A percentile compares a stretch with the other conserved stretches of the same genome.
Conservation (phyloP, 2,329 filamentous ascomycete genomes). For the Hawksworthiomyces lignivorus region DNA sequence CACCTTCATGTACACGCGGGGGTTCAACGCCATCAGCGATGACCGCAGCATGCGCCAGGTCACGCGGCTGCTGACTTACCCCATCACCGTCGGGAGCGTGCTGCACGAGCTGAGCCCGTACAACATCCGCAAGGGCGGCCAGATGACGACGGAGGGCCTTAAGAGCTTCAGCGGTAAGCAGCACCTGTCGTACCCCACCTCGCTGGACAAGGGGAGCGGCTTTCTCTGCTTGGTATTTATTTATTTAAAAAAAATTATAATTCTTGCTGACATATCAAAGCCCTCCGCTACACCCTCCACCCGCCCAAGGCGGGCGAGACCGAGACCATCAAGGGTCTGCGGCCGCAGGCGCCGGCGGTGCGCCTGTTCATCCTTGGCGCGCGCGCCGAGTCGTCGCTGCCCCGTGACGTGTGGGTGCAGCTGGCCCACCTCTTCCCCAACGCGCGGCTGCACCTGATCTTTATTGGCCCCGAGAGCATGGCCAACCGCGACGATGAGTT, state of each 20-base stretch:
- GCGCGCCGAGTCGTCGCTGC: constrained; percentile 93
- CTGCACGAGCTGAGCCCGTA: constrained; percentile 94
- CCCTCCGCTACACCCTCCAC: constrained; percentile 87
- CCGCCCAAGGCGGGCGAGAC: constrained; percentile 74
- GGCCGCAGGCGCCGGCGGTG: constrained; percentile 77
- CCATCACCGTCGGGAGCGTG: constrained; percentile 82
- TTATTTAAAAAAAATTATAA: too few species aligned
- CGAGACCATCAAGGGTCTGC: constrained; percentile 66
- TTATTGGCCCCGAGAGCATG: constrained; percentile 96
- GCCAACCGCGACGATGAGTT: constrained; percentile 87
- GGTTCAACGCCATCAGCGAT: constrained; percentile 85
- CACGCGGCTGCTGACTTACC: constrained; percentile 88
- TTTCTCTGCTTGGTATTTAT: too few species aligned
- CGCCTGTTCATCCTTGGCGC: constrained; percentile 90
- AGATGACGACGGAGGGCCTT: constrained; percentile 78
- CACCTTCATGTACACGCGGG: constrained; percentile 85
- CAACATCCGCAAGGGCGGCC: constrained; percentile 63
- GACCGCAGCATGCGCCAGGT: constrained; percentile 88
- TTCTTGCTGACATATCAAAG: too few species aligned
- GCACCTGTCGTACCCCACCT: too few species aligned
- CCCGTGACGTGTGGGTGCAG: constrained; percentile 89
- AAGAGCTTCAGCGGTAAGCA: constrained; percentile 83
- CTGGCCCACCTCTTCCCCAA: constrained; percentile 92
- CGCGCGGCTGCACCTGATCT: constrained; percentile 80
- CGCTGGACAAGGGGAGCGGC: too few species aligned